phyloP scores from a whole-genome alignment of 768 basidiomycete species.

The Termitomyces sp. region DNA sequence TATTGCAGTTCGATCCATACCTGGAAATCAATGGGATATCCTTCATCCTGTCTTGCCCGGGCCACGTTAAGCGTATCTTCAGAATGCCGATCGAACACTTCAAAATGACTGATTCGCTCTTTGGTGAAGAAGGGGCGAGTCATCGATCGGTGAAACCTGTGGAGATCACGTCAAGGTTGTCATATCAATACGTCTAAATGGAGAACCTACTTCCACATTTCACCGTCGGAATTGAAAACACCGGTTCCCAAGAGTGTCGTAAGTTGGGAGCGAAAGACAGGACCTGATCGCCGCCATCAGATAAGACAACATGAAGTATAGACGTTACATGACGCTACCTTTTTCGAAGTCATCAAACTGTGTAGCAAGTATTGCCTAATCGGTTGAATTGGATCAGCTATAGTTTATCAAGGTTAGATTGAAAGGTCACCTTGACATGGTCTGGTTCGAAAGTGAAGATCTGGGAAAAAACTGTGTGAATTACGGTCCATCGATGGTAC shows the following conservation, averaged over 20 bases:
- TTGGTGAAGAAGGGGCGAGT: slow-evolving; percentile 67
- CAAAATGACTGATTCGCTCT: slow-evolving; percentile 57
- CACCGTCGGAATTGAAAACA: slow-evolving; percentile 59
- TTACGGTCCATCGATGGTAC: no score
- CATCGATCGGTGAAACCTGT: slow-evolving; percentile 59
- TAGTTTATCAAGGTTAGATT: neutral
- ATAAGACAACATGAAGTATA: neutral
- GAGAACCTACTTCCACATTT: slow-evolving; percentile 56
- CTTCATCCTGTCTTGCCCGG: slow-evolving; percentile 35
- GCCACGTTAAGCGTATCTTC: slow-evolving; percentile 40
- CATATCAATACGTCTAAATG: neutral
- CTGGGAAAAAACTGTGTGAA: slow-evolving; percentile 15
- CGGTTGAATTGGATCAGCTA: neutral
- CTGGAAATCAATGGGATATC: slow-evolving; percentile 54
- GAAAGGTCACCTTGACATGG: slow-evolving; percentile 30
- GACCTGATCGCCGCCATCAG: slow-evolving; percentile 14
- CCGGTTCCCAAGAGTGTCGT: slow-evolving; percentile 45
- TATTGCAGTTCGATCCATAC: slow-evolving; percentile 18
- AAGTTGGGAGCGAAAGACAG: slow-evolving; percentile 22
- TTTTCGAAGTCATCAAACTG: slow-evolving; percentile 44
- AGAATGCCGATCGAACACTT: slow-evolving; percentile 52
- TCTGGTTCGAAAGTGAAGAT: slow-evolving; percentile 40
- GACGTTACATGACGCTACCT: slow-evolving; percentile 19
- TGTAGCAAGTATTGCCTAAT: slow-evolving; percentile 35
- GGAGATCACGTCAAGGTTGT: neutral